phyloP scores from a whole-genome alignment of 2,329 filamentous ascomycete genomes.

The Paramyrothecium sp. region DNA sequence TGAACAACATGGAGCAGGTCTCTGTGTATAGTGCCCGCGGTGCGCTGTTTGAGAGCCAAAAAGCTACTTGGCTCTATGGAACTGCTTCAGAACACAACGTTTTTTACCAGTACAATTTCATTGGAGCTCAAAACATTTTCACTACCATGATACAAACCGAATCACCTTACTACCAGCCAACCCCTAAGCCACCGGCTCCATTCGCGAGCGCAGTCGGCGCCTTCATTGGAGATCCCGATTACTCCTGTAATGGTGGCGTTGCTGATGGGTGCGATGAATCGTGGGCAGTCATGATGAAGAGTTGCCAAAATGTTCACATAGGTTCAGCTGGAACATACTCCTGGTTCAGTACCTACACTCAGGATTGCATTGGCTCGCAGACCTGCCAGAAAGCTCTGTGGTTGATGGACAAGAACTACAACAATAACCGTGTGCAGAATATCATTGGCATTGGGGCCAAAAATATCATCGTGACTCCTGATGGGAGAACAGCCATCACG shows the following conservation, averaged over 20 bases:
- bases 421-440: neutral
- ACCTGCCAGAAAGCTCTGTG: neutral
- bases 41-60: conserved; percentile 28
- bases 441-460: neutral
- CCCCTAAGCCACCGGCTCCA: conserved; percentile 12
- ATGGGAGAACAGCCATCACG: neutral
- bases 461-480: neutral
- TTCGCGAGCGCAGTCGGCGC: conserved; percentile 8
- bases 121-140: conserved; percentile 44
- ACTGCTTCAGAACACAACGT: conserved; percentile 49
- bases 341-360: conserved; percentile 16
- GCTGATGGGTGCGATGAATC: conserved; percentile 15
- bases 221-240: conserved; percentile 11
- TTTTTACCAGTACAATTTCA: conserved; percentile 51
- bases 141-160: conserved; percentile 67
- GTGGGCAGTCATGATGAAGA: conserved; percentile 16
- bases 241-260: conserved; percentile 8
- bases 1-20: conserved; percentile 52
- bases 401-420: neutral
- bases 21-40: conserved; percentile 33
- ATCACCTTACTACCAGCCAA: conserved; percentile 60
- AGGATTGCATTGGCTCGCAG: neutral
- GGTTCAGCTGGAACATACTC: conserved; percentile 21
- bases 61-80: conserved; percentile 36
- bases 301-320: conserved; percentile 17